phyloP scores from a whole-genome alignment of 2,329 filamentous ascomycete genomes.

The Cryphonectria carpinicola region DNA sequence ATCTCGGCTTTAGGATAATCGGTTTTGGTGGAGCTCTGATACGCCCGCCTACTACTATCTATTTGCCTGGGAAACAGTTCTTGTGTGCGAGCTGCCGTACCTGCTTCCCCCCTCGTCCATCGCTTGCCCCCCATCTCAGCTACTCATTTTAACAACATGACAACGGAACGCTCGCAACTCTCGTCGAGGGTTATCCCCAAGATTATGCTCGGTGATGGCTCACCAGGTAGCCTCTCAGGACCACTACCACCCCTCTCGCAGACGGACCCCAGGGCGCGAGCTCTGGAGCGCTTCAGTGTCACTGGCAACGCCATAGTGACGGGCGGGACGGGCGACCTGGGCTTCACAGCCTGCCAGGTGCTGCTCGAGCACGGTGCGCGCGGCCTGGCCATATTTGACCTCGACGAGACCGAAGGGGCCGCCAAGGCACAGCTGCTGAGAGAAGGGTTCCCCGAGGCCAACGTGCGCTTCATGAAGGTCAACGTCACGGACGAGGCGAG shows the following conservation, averaged over 20 bases:
- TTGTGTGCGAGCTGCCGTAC: too few relatives aligned
- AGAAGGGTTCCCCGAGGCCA: conserved; percentile 56
- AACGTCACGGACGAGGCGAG: conserved; percentile 51
- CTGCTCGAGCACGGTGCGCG: conserved; percentile 70
- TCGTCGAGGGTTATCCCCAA: conserved; percentile 24
- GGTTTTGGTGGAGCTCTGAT: neutral
- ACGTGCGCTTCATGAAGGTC: conserved; percentile 55
- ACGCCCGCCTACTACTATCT: neutral
- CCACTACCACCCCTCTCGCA: conserved; percentile 21
- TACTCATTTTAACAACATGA: conserved; percentile 11
- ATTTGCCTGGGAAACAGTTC: too few relatives aligned
- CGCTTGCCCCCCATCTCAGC: neutral
- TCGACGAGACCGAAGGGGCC: conserved; percentile 41
- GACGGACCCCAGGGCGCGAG: conserved; percentile 17
- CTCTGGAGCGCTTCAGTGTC: conserved; percentile 38
- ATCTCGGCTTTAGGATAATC: neutral
- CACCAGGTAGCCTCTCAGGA: conserved; percentile 20
- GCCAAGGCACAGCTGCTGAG: conserved; percentile 50
- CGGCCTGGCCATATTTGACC: conserved; percentile 64
- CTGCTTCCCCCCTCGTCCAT: neutral
- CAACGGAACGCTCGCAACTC: conserved; percentile 28
- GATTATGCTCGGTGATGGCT: conserved; percentile 22
- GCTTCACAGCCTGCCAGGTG: conserved; percentile 60
- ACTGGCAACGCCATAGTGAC: conserved; percentile 54
- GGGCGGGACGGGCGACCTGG: conserved; percentile 68